These are phyloP conservation scores for Puccinellia tenuiflora DNA, from an alignment of 176 grass and related monocot species.

Conservation along the genomic window DNA sequence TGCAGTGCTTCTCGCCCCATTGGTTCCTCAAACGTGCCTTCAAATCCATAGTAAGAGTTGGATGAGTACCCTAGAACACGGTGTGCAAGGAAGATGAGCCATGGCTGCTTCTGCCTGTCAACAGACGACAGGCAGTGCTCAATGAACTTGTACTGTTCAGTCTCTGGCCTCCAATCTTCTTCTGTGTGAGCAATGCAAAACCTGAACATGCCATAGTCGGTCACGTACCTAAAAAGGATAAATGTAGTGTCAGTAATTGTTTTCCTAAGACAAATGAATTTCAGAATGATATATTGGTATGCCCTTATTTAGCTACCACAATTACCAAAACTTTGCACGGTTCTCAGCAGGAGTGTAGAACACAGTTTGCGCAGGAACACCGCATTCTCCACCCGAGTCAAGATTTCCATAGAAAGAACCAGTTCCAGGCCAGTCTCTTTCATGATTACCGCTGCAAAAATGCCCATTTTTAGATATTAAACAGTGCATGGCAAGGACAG, in stretches of 20 bases:
- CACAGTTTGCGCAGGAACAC: constrained; percentile 80
- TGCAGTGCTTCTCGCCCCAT: constrained; percentile 64
- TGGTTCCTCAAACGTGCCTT: constrained; percentile 64
- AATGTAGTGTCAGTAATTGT: background rate
- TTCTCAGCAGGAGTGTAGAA: constrained; percentile 93
- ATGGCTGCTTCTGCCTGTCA: constrained; percentile 64
- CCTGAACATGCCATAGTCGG: constrained; percentile 67
- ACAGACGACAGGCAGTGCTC: constrained; percentile 61
- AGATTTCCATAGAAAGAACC: constrained; percentile 78
- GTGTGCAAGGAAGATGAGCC: constrained; percentile 75
- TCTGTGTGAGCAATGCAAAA: constrained; percentile 74
- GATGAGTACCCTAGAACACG: constrained; percentile 76
- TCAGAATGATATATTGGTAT: background rate
- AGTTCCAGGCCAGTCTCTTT: constrained; percentile 83
- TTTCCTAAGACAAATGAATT: background rate
- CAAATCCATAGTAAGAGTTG: constrained; percentile 24
- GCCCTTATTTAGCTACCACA: background rate
- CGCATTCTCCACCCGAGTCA: constrained; percentile 84
- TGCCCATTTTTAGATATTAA: background rate
- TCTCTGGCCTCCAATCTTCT: constrained; percentile 68
- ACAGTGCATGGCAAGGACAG: background rate
- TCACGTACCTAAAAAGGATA: constrained; percentile 51
- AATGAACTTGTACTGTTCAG: constrained; percentile 62
- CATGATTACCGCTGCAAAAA: constrained; percentile 73
- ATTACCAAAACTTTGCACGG: constrained; percentile 79